Evolutionary conservation across 2,329 filamentous ascomycete genomes (phyloP).

Genomic region (Fonsecaea pedrosoi): DNA sequence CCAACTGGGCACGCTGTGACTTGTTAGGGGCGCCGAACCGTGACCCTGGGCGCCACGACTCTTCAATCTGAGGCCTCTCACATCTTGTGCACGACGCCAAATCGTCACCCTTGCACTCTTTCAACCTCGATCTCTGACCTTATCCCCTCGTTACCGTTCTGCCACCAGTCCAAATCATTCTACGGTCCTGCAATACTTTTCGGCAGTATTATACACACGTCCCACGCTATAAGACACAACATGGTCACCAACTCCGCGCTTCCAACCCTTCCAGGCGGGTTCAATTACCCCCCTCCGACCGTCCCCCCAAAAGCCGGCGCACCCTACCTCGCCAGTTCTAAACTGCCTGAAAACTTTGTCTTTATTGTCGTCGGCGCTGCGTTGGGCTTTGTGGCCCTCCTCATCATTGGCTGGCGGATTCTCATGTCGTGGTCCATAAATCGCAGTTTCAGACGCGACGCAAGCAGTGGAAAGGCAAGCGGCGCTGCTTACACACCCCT

Average conservation of each 20-base stretch:
- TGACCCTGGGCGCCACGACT: slow-evolving; percentile 4
- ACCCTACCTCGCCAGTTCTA: slow-evolving; percentile 89
- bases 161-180: neutral
- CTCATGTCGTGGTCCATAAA: slow-evolving; percentile 90
- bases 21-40: neutral
- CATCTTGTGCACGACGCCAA: neutral
- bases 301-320: slow-evolving; percentile 84
- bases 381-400: slow-evolving; percentile 79
- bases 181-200: slow-evolving; percentile 17
- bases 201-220: slow-evolving; percentile 7
- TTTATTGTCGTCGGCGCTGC: slow-evolving; percentile 94
- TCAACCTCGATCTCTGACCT: slow-evolving; percentile 1
- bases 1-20: neutral
- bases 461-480: slow-evolving; percentile 69
- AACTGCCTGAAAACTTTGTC: slow-evolving; percentile 86
- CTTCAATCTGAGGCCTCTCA: slow-evolving; percentile 19
- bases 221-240: slow-evolving; percentile 8
- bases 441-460: slow-evolving; percentile 84
- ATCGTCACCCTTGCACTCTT: slow-evolving; percentile 25
- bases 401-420: slow-evolving; percentile 85
- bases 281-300: slow-evolving; percentile 72
- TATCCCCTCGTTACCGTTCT: slow-evolving; percentile 6
- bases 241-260: slow-evolving; percentile 44
- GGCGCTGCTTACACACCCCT: slow-evolving; percentile 70
- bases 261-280: slow-evolving; percentile 63